phyloP scores from a whole-genome alignment of 1,284 basidiomycete species.

The Malassezia caprae region DNA sequence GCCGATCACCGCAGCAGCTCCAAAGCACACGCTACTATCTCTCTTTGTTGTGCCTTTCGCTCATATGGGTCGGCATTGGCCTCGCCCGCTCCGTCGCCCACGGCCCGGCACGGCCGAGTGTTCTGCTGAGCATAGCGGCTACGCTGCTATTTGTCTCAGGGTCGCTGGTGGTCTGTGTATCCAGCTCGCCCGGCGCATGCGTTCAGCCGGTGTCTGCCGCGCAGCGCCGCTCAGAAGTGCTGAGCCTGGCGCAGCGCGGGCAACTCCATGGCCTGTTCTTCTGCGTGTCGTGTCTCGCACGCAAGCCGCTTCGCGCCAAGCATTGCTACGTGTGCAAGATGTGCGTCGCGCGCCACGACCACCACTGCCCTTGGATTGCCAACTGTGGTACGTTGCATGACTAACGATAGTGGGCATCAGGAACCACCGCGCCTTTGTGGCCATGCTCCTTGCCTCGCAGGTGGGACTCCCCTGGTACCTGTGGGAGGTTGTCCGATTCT shows the following conservation, averaged over 20 bases:
- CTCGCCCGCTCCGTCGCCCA: background rate
- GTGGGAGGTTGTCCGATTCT: conserved; percentile 63
- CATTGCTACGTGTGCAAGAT: conserved; percentile 86
- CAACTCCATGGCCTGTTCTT: conserved; percentile 87
- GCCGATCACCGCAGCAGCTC: conserved; percentile 27
- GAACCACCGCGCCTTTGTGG: conserved; percentile 87
- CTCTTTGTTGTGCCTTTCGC: conserved; percentile 55
- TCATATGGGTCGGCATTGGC: background rate
- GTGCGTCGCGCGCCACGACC: conserved; percentile 59
- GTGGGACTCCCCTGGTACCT: conserved; percentile 69
- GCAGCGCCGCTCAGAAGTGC: conserved; percentile 28
- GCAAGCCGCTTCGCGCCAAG: conserved; percentile 83
- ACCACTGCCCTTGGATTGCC: conserved; percentile 98
- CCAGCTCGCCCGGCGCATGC: conserved; percentile 62
- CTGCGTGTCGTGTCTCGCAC: conserved; percentile 86
- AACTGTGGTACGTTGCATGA: conserved; percentile 58
- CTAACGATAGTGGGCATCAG: conserved; percentile 62
- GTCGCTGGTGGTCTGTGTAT: background rate
- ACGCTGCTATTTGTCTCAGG: background rate
- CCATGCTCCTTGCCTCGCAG: conserved; percentile 77
- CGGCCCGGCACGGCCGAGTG: background rate
- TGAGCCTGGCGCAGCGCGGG: conserved; percentile 64
- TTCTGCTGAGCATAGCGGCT: background rate
- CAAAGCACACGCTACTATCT: conserved; percentile 66
- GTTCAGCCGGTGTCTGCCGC: conserved; percentile 55